A percentile compares a stretch with the other conserved stretches of the same genome.
Conservation (phyloP, 2,329 filamentous ascomycete species). For the Truncatella angustata region DNA sequence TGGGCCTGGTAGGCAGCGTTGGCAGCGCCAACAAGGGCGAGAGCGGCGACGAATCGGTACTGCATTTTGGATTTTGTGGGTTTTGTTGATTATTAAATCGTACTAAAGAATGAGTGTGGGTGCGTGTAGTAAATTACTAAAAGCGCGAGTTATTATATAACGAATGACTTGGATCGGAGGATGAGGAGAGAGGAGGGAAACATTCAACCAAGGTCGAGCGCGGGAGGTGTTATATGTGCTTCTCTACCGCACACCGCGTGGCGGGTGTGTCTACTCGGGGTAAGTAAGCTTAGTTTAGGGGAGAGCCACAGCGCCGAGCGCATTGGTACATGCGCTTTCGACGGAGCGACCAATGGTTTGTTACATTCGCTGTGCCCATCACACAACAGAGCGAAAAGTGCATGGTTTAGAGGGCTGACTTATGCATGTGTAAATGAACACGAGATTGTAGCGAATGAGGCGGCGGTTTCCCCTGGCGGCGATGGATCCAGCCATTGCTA, state of each 20-base stretch:
- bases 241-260: no score
- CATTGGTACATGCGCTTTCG: not conserved
- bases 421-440: not conserved
- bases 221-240: not conserved
- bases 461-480: not conserved
- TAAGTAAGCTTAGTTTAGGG: constrained; percentile 7
- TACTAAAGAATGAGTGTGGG: not conserved
- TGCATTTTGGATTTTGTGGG: constrained; percentile 4
- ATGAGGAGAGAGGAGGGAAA: not conserved
- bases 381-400: not conserved
- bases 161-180: not conserved
- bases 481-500: not conserved
- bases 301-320: not conserved
- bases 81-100: not conserved
- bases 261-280: not conserved
- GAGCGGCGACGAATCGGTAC: constrained; percentile 1
- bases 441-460: not conserved
- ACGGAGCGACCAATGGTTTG: constrained; percentile 3
- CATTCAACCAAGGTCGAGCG: not conserved
- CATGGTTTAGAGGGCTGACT: not conserved
- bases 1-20: not conserved
- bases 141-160: not conserved
- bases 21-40: constrained; percentile 8
- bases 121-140: constrained; percentile 3
- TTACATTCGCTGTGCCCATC: constrained; percentile 4